Conservation (phyloP, 2,329 filamentous ascomycete genomes). For the Colletotrichum limetticola region DNA sequence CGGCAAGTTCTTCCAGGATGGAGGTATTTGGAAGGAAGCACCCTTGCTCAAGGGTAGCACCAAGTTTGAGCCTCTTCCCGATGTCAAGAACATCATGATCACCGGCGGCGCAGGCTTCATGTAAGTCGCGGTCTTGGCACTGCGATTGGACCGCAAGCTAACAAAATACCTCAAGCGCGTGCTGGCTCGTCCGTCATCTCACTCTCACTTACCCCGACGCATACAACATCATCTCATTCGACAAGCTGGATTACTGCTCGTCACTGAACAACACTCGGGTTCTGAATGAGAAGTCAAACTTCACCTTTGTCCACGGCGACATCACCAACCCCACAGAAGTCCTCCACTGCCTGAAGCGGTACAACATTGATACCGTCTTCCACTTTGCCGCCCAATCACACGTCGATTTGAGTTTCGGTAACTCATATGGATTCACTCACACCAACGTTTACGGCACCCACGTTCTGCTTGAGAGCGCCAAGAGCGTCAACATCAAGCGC, state of each 20-base stretch:
- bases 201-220: constrained; percentile 76
- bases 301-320: constrained; percentile 83
- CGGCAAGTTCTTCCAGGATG: constrained; percentile 63
- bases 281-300: constrained; percentile 76
- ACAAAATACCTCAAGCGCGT: constrained; percentile 69
- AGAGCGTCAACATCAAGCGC: constrained; percentile 74
- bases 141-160: constrained; percentile 17
- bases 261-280: constrained; percentile 82
- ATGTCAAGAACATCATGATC: constrained; percentile 84
- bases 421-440: constrained; percentile 83
- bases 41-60: constrained; percentile 77
- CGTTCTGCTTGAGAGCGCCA: constrained; percentile 80
- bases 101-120: constrained; percentile 89
- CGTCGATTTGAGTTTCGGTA: constrained; percentile 84
- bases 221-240: constrained; percentile 85
- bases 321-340: constrained; percentile 78
- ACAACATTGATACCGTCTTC: constrained; percentile 82
- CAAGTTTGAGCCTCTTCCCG: constrained; percentile 73
- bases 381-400: constrained; percentile 90
- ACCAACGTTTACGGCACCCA: constrained; percentile 89
- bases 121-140: constrained; percentile 58
- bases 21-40: constrained; percentile 77
- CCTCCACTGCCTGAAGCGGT: constrained; percentile 74
- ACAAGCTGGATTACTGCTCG: constrained; percentile 86
- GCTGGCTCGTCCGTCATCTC: constrained; percentile 85